Evolutionary conservation across 352 stramenopile species (phyloP).

Genomic region (Phytopythium helicoides): DNA sequence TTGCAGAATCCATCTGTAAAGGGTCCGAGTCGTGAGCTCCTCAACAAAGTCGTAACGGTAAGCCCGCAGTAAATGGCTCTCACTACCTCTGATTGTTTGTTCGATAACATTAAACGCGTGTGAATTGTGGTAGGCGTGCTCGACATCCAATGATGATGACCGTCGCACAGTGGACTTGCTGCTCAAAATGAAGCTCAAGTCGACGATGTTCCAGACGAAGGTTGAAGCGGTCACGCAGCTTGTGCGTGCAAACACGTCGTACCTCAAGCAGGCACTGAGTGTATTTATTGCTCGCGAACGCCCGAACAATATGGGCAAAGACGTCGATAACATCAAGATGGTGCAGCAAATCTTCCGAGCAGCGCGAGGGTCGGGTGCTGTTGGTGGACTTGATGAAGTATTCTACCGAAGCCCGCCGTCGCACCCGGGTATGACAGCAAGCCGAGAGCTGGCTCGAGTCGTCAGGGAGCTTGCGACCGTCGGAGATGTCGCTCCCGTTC

Average conservation of each 20-base stretch:
- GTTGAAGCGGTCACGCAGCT: conserved; percentile 82
- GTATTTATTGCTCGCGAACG: conserved; percentile 75
- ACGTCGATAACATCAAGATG: conserved; percentile 90
- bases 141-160: conserved; percentile 52
- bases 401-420: conserved; percentile 54
- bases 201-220: conserved; percentile 87
- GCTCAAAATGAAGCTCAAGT: conserved; percentile 85
- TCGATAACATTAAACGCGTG: not conserved
- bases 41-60: conserved; percentile 54
- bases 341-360: conserved; percentile 85
- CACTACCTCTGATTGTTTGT: no score
- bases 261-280: conserved; percentile 63
- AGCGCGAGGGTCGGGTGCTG: conserved; percentile 20
- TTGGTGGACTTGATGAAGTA: conserved; percentile 33
- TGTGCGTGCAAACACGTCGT: conserved; percentile 64
- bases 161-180: conserved; percentile 67
- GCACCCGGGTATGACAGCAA: conserved; percentile 63
- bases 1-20: conserved; percentile 81
- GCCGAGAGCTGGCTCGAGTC: conserved; percentile 69
- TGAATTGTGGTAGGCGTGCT: conserved; percentile 36
- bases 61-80: no score
- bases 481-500: conserved; percentile 70
- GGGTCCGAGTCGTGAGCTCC: conserved; percentile 62
- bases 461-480: conserved; percentile 77
- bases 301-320: conserved; percentile 80